Conservation (phyloP, 306 rosid genomes). For the Phaseolus lunatus region DNA sequence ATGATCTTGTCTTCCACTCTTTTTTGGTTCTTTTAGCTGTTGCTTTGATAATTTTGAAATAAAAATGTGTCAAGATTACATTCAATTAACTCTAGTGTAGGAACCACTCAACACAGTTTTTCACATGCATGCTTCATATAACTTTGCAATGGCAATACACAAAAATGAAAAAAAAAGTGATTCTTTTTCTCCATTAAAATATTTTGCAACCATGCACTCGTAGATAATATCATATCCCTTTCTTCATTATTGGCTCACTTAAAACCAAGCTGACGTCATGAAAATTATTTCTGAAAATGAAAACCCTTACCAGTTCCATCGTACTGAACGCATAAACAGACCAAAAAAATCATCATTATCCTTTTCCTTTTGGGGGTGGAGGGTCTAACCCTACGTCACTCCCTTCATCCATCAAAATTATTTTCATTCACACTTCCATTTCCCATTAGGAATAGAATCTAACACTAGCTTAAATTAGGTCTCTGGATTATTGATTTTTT, state of each 20-base stretch:
- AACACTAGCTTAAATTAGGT: not conserved
- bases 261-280: constrained; percentile 32
- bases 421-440: not conserved
- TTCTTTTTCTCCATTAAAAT: constrained; percentile 17
- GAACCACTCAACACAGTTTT: constrained; percentile 47
- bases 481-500: constrained; percentile 27
- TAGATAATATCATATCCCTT: constrained; percentile 41
- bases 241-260: constrained; percentile 44
- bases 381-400: constrained; percentile 16
- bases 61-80: constrained; percentile 51
- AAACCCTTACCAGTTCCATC: not conserved
- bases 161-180: constrained; percentile 21
- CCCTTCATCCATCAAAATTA: constrained; percentile 16
- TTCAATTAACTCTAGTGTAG: constrained; percentile 45
- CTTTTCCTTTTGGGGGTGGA: constrained; percentile 18
- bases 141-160: constrained; percentile 37
- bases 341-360: not conserved
- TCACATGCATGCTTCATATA: constrained; percentile 56
- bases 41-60: constrained; percentile 44
- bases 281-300: constrained; percentile 45
- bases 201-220: constrained; percentile 45
- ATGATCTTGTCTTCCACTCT: constrained; percentile 56
- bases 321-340: not conserved
- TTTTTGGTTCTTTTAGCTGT: constrained; percentile 35
- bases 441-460: constrained; percentile 19